phyloP scores from a whole-genome alignment of 2,329 filamentous ascomycete genomes.

The Pestalotiopsis sp. region DNA sequence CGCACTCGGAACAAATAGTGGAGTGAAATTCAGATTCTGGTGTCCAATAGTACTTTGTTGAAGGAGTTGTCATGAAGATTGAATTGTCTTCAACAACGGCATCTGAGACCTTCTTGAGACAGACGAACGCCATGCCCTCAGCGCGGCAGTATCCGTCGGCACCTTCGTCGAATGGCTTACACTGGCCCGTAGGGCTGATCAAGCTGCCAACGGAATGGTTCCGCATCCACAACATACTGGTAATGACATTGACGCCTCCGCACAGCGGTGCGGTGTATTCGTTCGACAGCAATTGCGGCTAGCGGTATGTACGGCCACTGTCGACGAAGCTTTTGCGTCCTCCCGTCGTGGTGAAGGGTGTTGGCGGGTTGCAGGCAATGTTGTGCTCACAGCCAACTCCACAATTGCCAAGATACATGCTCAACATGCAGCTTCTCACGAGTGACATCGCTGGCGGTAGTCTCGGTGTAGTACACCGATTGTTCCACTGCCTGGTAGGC shows the following conservation, averaged over 20 bases:
- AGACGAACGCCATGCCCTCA: constrained; percentile 49
- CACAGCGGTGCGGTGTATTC: background rate
- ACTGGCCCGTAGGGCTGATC: constrained; percentile 46
- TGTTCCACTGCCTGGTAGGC: constrained; percentile 37
- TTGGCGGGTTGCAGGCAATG: constrained; percentile 15
- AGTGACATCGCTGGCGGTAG: background rate
- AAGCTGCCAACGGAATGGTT: constrained; percentile 36
- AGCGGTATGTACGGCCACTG: constrained; percentile 35
- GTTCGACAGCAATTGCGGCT: constrained; percentile 23
- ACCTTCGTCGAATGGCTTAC: constrained; percentile 49
- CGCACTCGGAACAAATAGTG: constrained; percentile 28
- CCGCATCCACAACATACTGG: constrained; percentile 27
- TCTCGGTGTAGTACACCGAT: constrained; percentile 24
- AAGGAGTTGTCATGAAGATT: constrained; percentile 46
- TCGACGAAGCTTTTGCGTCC: constrained; percentile 34
- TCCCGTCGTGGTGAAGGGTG: constrained; percentile 15
- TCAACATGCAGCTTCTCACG: constrained; percentile 8
- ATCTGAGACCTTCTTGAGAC: constrained; percentile 52
- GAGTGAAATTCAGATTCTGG: constrained; percentile 33
- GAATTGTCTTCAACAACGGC: constrained; percentile 53
- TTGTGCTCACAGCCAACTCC: constrained; percentile 22
- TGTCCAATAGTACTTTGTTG: constrained; percentile 31
- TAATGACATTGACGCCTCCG: constrained; percentile 22
- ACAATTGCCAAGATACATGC: constrained; percentile 22
- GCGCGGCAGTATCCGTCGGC: constrained; percentile 59